Conservation (phyloP, 305 asterid genomes). For the Salvia sclarea region DNA sequence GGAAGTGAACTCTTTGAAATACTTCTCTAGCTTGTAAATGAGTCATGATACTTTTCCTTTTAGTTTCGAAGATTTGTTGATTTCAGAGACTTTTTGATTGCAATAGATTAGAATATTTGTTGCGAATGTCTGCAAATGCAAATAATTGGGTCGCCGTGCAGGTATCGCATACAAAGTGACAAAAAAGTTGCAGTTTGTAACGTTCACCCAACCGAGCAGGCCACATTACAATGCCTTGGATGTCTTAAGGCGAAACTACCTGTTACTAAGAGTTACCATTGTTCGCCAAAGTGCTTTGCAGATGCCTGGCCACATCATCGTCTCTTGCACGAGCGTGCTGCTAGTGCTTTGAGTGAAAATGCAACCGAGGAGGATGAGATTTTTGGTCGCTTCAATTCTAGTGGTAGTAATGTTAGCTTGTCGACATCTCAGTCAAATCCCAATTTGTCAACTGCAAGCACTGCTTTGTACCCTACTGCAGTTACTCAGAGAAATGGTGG, state of each 20-base stretch:
- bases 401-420: constrained; percentile 56
- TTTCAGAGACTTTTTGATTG: constrained; percentile 1
- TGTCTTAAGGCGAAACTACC: constrained; percentile 93
- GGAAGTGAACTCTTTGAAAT: constrained; percentile 5
- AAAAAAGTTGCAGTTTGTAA: constrained; percentile 84
- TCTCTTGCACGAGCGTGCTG: constrained; percentile 90
- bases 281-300: constrained; percentile 84
- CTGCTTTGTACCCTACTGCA: constrained; percentile 74
- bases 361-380: constrained; percentile 94
- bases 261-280: constrained; percentile 82
- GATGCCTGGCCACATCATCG: constrained; percentile 99
- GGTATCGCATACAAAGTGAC: constrained; percentile 98
- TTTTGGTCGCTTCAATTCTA: constrained; percentile 71
- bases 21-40: constrained; percentile 5
- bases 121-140: not conserved
- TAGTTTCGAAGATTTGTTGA: not conserved
- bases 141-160: constrained; percentile 39
- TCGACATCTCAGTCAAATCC: constrained; percentile 59
- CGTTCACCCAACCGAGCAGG: constrained; percentile 94
- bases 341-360: constrained; percentile 71
- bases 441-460: constrained; percentile 58
- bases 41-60: not conserved
- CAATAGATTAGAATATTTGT: not conserved
- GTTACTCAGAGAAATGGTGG: constrained; percentile 77
- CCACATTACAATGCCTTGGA: constrained; percentile 89